Conservation (phyloP, 768 basidiomycete genomes). For the Tylopilus balloui region DNA sequence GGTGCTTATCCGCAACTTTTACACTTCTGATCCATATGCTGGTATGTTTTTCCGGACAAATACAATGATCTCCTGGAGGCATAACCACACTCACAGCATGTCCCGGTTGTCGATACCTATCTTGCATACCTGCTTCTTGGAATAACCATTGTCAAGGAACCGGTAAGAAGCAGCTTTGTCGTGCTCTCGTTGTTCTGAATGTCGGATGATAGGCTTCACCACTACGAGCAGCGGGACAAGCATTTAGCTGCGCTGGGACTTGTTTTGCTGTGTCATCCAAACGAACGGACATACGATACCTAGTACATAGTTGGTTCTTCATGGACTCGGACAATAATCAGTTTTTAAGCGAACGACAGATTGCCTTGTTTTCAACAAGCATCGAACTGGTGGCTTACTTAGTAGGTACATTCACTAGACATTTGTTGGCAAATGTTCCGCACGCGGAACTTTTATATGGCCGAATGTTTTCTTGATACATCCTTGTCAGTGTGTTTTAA, state of each 20-base stretch:
- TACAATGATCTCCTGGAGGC: background rate
- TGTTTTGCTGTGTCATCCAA: background rate
- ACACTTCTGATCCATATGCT: constrained; percentile 79
- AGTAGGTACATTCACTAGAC: background rate
- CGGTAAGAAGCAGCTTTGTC: constrained; percentile 19
- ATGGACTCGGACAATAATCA: constrained; percentile 10
- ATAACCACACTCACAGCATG: constrained; percentile 49
- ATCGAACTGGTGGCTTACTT: background rate
- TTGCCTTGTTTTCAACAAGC: background rate
- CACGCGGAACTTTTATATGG: background rate
- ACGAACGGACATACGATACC: background rate
- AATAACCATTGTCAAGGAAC: constrained; percentile 65
- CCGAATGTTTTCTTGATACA: background rate
- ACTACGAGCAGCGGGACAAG: constrained; percentile 31
- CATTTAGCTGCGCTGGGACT: constrained; percentile 12
- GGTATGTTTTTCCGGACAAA: constrained; percentile 41
- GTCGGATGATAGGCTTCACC: constrained; percentile 20
- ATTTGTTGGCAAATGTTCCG: no score
- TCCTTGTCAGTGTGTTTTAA: background rate
- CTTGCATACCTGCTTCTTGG: constrained; percentile 75
- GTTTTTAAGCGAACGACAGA: background rate
- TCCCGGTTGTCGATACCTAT: constrained; percentile 83
- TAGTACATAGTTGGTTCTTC: background rate
- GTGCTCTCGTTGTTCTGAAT: constrained; percentile 1
- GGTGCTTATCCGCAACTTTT: constrained; percentile 83